Evolutionary conservation across 768 basidiomycete genomes (phyloP), one percentile per base, ranked within the genome.

Genomic region (Kockovaella imperatae): DNA sequence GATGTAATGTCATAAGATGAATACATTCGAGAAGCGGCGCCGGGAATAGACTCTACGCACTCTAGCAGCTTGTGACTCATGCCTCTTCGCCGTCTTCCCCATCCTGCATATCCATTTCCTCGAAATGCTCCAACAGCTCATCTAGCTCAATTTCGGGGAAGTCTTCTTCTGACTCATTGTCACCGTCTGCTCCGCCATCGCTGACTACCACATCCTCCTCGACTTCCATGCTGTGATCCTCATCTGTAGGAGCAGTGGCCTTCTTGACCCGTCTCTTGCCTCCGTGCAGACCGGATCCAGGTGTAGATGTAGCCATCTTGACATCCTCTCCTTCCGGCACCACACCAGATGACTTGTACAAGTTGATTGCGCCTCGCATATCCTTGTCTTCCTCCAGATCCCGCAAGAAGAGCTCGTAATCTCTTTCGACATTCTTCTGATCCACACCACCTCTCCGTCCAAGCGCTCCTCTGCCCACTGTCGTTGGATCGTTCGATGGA

Each of bases 311-410:
- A 32, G 49, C 20, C 60, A 64, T 55, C 21, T 51, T 41, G 42
- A 64, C 42, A 42, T 76, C 76, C 3, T 73, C 77, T 25, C 25
- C 24, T 25, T 23, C 13, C 18, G 21, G 17, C 30, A 49, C 49
- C 47, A 56, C 42, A 3, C 49, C 45, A 55, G 73, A 68, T 3
- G 79, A 75, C 73, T 83, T 86, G 77, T 93, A 97, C 47, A 96
- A 63, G 71, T 95, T 91, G 59, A 97, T 83, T 7, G 80, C 80
- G 4, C 78, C 77, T 31, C 93, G 80, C 75, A 97, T 74, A 75
- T 96, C 91, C 18, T 83, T 83, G 72, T 96, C 91, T 70, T 97
- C 93, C 72, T 95, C 90, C 41, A 96, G 72, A 54, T 95, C 90
- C 38, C 85, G 79, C 72, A 97, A 74, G 80, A 99, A 99, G 42